Evolutionary conservation across 257 asterid species (phyloP).

Genomic region (Solanum pennellii): DNA sequence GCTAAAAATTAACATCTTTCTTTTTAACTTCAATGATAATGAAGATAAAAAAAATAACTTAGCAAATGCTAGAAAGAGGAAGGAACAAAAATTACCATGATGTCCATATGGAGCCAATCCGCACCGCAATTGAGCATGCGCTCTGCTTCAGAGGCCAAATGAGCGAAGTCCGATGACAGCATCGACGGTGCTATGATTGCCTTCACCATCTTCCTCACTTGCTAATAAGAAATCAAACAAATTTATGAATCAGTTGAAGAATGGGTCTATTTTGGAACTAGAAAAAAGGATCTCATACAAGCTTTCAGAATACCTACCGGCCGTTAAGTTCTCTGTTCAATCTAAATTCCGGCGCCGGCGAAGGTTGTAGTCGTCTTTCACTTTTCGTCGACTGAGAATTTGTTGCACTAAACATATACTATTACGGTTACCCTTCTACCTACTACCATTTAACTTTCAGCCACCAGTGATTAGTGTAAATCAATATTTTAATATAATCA

Average conservation of each 20-base stretch:
- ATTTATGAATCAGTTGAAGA: neutral
- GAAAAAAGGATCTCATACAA: neutral
- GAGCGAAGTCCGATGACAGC: conserved; percentile 92
- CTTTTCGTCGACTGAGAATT: neutral
- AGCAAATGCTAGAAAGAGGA: neutral
- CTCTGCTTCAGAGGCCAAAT: conserved; percentile 79
- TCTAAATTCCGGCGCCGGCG: neutral
- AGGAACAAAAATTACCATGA: conserved; percentile 46
- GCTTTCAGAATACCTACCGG: neutral
- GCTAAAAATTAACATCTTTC: neutral
- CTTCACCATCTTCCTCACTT: conserved; percentile 28
- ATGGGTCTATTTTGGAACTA: neutral
- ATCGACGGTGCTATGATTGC: conserved; percentile 84
- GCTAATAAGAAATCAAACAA: neutral
- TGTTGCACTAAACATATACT: neutral
- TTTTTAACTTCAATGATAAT: neutral
- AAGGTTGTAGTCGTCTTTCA: neutral
- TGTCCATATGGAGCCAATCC: conserved; percentile 98
- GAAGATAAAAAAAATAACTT: neutral
- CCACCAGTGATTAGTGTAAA: neutral
- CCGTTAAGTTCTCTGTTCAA: neutral
- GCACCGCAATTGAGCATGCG: conserved; percentile 78
- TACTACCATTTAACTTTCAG: neutral
- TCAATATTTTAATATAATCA: neutral
- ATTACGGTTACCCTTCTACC: neutral